Base-by-base conservation (phyloP, 139 green algal genomes). In the Ettlia oleoabundans region DNA sequence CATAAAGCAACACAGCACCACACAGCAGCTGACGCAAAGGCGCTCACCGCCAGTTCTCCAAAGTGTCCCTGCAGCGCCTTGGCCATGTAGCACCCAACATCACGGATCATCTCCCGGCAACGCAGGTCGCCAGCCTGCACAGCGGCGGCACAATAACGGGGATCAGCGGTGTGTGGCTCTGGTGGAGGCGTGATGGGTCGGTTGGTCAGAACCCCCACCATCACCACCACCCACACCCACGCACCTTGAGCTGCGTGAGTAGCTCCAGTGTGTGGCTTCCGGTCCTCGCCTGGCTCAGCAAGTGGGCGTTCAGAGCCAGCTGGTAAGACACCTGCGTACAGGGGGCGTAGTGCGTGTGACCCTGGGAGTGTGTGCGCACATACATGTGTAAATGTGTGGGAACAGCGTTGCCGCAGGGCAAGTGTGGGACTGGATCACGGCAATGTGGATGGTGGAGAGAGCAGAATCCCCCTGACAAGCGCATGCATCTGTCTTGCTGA, bases 41-140 rank as follows among this genome's bases (percentile, higher is more conserved):
- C 10, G n/a, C 78, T 68, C 78, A 84, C 68, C 79, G 68, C 69
- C 37, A 79, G 53, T 40, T 84, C 9, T 13, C 47, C 79, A 43
- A 72, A 52, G 3, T 68, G 53, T 24, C 68, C 68, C 53, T 72
- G 79, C 68, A 84, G 79, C 52, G 68, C 21, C 53, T 53, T 71
- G 30, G 79, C 70, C 1, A 40, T 10, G 67, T 78, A 80, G 79
- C 68, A 78, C 1, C 32, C 28, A 18, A 84, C 7, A 68, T 84
- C 79, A 2, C 79, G 79, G 0, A 63, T 28, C 68, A 84, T 84
- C 53, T 72, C 68, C 1, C 67, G 32, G 53, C 68, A 74, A 26
- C 32, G n/a, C 9, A 37, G 18, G 58, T 72, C 68, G 3, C 24
- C 47, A 4, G 28, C 52, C 73, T 80, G 73, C 53, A n/a, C n/a